These are phyloP conservation scores for Metschnikowia gruessii DNA, from an alignment of 805 yeast genomes.

Conservation along the genomic window DNA sequence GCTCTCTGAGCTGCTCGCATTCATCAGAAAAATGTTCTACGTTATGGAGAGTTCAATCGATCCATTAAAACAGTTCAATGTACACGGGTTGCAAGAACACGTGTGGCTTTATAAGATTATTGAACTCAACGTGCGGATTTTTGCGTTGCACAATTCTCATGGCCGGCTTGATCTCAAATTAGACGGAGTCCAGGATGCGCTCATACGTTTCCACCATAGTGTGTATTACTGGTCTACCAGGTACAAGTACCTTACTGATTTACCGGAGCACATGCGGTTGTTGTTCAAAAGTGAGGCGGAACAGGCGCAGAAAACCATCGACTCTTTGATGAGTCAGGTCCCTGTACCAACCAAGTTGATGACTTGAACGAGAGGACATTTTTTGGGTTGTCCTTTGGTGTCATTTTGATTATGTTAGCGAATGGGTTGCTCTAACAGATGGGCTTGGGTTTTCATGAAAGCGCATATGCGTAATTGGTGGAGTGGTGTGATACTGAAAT, in stretches of 20 bases:
- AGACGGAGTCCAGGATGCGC: not conserved
- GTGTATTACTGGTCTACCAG: not conserved
- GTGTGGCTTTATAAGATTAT: conserved; percentile 5
- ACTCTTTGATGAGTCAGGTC: no score
- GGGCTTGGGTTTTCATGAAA: no score
- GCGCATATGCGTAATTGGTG: no score
- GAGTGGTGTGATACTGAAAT: no score
- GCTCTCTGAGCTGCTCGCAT: not conserved
- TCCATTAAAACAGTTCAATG: not conserved
- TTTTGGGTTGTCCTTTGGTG: no score
- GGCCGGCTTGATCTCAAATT: not conserved
- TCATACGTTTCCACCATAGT: conserved; percentile 2
- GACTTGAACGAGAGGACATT: no score
- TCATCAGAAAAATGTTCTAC: not conserved
- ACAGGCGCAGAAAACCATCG: no score
- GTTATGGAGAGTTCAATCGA: not conserved
- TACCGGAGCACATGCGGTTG: not conserved
- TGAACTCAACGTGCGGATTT: conserved; percentile 3
- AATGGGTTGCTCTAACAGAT: no score
- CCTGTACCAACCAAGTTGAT: no score
- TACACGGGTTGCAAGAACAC: not conserved
- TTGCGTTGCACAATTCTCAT: not conserved
- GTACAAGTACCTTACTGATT: not conserved
- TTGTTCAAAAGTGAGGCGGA: not conserved
- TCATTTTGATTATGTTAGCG: no score